Evolutionary conservation across 1,139 yeast genomes (phyloP).

Genomic region (Pneumocystis murina): DNA sequence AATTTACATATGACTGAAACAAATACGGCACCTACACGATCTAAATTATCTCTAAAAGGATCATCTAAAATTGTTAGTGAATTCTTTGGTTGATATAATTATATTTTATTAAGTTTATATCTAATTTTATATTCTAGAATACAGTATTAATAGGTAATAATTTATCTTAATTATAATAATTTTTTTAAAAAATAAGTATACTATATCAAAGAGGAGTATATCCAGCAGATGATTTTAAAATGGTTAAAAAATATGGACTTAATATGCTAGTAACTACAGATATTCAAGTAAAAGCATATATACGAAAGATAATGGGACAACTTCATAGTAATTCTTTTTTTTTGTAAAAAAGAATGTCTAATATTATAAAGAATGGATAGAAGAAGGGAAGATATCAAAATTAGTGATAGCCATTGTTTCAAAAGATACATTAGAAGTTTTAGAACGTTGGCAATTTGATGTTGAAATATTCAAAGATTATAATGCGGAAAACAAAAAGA

Average conservation of each 20-base stretch:
- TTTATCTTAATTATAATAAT: background rate
- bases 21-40: constrained; percentile 25
- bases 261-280: constrained; percentile 61
- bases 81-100: constrained; percentile 39
- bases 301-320: constrained; percentile 55
- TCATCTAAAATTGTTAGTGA: constrained; percentile 67
- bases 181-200: constrained; percentile 60
- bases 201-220: constrained; percentile 82
- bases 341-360: background rate
- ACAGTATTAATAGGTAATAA: constrained; percentile 11
- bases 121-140: background rate
- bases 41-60: constrained; percentile 56
- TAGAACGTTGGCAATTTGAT: constrained; percentile 81
- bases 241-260: constrained; percentile 67
- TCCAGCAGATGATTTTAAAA: constrained; percentile 73
- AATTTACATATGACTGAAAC: background rate
- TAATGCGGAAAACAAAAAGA: constrained; percentile 6
- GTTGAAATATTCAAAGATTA: constrained; percentile 29
- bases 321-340: constrained; percentile 33
- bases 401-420: constrained; percentile 59
- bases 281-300: constrained; percentile 60
- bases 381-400: constrained; percentile 52
- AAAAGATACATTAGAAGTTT: constrained; percentile 49
- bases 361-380: constrained; percentile 44
- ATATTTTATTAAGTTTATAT: background rate